Conservation (phyloP, 2,329 filamentous ascomycete species). For the Rhinocladiella mackenziei region DNA sequence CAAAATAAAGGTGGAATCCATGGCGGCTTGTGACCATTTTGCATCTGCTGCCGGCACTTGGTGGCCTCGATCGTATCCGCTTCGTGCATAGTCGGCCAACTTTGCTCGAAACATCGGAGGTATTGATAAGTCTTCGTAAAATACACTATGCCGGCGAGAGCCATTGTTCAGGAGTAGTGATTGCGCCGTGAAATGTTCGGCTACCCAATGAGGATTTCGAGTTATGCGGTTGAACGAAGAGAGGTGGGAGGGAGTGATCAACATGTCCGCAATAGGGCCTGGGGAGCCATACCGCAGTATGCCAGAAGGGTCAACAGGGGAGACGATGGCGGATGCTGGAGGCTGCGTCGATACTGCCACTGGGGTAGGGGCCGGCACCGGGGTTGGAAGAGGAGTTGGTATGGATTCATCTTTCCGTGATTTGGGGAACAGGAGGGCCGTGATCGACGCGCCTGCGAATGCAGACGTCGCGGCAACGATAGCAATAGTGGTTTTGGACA, state of each 20-base stretch:
- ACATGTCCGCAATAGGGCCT: slow-evolving; percentile 79
- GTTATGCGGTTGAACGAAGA: slow-evolving; percentile 87
- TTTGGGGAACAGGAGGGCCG: slow-evolving; percentile 62
- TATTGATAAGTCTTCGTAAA: slow-evolving; percentile 74
- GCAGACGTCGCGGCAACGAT: slow-evolving; percentile 72
- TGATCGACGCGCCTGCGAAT: slow-evolving; percentile 70
- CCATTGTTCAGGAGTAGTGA: slow-evolving; percentile 71
- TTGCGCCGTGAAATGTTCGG: slow-evolving; percentile 89
- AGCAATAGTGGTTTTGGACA: slow-evolving; percentile 76
- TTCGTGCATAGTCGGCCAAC: slow-evolving; percentile 90
- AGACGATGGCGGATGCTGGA: slow-evolving; percentile 31
- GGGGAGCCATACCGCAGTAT: slow-evolving; percentile 88
- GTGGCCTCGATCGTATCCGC: slow-evolving; percentile 91
- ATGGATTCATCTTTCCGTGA: slow-evolving; percentile 39
- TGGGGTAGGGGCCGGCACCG: slow-evolving; percentile 30
- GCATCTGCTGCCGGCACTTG: slow-evolving; percentile 95
- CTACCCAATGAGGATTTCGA: slow-evolving; percentile 90
- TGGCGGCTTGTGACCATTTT: slow-evolving; percentile 89
- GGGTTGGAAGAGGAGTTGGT: slow-evolving; percentile 30
- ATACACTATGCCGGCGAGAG: slow-evolving; percentile 78
- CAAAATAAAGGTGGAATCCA: slow-evolving; percentile 91
- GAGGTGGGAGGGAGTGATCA: slow-evolving; percentile 69
- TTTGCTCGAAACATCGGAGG: slow-evolving; percentile 84
- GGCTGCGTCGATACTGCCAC: slow-evolving; percentile 19
- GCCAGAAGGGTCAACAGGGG: slow-evolving; percentile 67